Evolutionary conservation across 1,284 basidiomycete genomes (phyloP).

Genomic region (Cryptococcus depauperatus): DNA sequence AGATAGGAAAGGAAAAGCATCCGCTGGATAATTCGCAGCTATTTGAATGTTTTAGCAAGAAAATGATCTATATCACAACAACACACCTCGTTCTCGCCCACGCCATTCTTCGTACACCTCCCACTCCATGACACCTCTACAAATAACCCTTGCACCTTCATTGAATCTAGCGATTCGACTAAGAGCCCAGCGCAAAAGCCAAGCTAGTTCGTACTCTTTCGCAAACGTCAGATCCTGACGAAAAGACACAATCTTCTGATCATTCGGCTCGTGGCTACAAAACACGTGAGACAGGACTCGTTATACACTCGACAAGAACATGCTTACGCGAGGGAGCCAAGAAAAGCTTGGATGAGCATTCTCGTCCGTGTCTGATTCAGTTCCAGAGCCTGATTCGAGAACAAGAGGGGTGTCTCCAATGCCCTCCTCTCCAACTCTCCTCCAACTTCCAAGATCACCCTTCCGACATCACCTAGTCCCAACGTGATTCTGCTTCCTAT

Average conservation of each 20-base stretch:
- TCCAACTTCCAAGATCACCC: constrained; percentile 61
- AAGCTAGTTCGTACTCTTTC: constrained; percentile 72
- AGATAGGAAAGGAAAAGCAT: constrained; percentile 57
- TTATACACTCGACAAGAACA: constrained; percentile 31
- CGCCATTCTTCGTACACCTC: constrained; percentile 69
- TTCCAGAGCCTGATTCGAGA: constrained; percentile 76
- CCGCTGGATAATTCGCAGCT: constrained; percentile 61
- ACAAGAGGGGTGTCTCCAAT: constrained; percentile 78
- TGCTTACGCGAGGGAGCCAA: constrained; percentile 45
- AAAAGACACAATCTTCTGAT: constrained; percentile 48
- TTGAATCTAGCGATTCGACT: constrained; percentile 58
- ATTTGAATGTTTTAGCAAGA: constrained; percentile 1
- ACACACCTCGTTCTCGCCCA: constrained; percentile 61
- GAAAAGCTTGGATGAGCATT: constrained; percentile 65
- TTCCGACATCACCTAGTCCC: constrained; percentile 62
- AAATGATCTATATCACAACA: neutral
- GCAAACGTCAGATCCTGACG: constrained; percentile 71
- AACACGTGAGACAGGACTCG: too few species aligned
- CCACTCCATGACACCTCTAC: constrained; percentile 65
- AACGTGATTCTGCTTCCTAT: constrained; percentile 48
- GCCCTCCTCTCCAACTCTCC: constrained; percentile 62
- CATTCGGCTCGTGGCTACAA: too few species aligned
- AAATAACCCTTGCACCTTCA: constrained; percentile 50
- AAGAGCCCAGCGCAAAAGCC: constrained; percentile 77
- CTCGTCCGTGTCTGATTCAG: constrained; percentile 62